Percentiles rank a stretch among this genome's conserved stretches.
Conservation (phyloP, 1,284 basidiomycete genomes). For the Boletus sp. region DNA sequence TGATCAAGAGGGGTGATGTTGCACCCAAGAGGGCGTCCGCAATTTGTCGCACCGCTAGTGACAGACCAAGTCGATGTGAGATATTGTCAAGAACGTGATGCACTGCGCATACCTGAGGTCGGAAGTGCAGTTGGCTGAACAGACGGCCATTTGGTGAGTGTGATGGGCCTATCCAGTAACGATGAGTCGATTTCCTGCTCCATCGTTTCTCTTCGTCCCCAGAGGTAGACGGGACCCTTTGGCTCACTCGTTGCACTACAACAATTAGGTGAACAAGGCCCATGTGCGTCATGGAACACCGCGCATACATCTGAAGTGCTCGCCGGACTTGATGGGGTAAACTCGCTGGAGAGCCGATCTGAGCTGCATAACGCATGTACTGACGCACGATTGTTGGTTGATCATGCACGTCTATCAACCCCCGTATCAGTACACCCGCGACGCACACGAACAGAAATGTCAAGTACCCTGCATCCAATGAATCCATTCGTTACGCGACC, state of each 20-base stretch:
- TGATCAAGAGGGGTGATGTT: slow-evolving; percentile 60
- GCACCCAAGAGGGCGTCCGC: slow-evolving; percentile 49
- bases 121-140: slow-evolving; percentile 52
- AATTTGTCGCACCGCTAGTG: slow-evolving; percentile 45
- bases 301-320: slow-evolving; percentile 57
- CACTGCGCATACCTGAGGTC: slow-evolving; percentile 41
- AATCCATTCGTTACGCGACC: slow-evolving; percentile 70
- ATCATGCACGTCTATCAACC: slow-evolving; percentile 57
- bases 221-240: slow-evolving; percentile 69
- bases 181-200: slow-evolving; percentile 57
- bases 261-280: not conserved
- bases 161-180: slow-evolving; percentile 31
- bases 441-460: not conserved
- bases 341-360: slow-evolving; percentile 55
- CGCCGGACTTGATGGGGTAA: slow-evolving; percentile 51
- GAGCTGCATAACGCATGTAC: slow-evolving; percentile 66
- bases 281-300: not conserved
- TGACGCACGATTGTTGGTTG: slow-evolving; percentile 66
- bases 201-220: slow-evolving; percentile 68
- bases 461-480: slow-evolving; percentile 64
- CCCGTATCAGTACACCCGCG: not conserved
- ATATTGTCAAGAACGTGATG: not conserved
- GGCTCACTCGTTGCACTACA: slow-evolving; percentile 62
- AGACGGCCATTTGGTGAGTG: slow-evolving; percentile 47
- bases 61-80: not conserved